Evolutionary conservation across 345 rosid genomes (phyloP), one percentile per base, ranked within the genome.

Genomic region (Trapa bicornis): DNA sequence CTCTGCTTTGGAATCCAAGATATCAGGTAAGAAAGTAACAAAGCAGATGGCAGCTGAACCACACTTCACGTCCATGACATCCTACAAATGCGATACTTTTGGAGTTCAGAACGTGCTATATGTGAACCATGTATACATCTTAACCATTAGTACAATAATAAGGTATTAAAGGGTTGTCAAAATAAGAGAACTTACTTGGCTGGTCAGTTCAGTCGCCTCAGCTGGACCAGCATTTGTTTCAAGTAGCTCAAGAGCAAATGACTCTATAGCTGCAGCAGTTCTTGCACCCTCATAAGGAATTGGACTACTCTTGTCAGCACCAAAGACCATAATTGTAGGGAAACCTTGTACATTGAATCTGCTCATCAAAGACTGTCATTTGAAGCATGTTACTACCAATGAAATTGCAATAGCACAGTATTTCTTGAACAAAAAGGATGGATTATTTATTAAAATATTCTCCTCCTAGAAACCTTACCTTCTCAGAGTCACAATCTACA

Each of bases 11-110:
- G 97, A 83, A 79, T 93, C 98, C 82, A 93, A 76, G 80, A 93
- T 90, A 69, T 93, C 97, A 22, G 98, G 97, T 66, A 93, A 80
- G 89, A 93, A 93, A 65, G 97, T 81, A 70, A 88, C 88, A 71
- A 93, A 93, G 74, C 98, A 93, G 75, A 93, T 93, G 75, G 96
- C 97, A 32, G 98, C 97, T 9, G 96, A 75, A 45, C 92, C 85
- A 68, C 98, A 93, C 74, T 93, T 90, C 74, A 89, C 89, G 70
- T 87, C 90, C 92, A 93, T 83, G 69, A 78, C 86, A 67, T 79
- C 96, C 97, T 93, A 42, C 52, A 15, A 13, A 52, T 37, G 58
- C 6, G 47, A 5, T 6, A 47, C 11, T 2, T 29, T 35, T 50
- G 8, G 36, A 39, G 62, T 14, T 29, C 17, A 48, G 35, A 4